phyloP scores from a whole-genome alignment of 2,329 filamentous ascomycete species.

The Fonsecaea erecta region DNA sequence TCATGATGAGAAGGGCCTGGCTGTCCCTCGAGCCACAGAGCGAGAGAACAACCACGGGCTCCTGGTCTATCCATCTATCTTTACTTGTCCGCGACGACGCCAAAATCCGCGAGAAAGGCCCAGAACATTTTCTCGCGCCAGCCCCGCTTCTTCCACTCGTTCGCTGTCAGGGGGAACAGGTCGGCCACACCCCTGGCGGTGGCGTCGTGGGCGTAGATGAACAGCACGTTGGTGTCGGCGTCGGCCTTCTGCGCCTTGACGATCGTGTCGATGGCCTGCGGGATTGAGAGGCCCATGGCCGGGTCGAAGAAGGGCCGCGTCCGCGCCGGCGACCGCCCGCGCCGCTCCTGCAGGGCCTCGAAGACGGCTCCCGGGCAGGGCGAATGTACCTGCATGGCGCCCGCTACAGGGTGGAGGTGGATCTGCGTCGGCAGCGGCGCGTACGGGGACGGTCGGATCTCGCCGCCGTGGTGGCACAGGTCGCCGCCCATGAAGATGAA shows the following conservation, averaged over 20 bases:
- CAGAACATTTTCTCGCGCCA: conserved; percentile 36
- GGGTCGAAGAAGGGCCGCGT: conserved; percentile 43
- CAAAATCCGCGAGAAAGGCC: conserved; percentile 31
- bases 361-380: conserved; percentile 13
- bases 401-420: conserved; percentile 5
- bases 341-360: conserved; percentile 3
- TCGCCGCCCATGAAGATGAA: conserved; percentile 60
- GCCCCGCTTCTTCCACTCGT: conserved; percentile 41
- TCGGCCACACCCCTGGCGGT: conserved; percentile 37
- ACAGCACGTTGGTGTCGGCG: conserved; percentile 39
- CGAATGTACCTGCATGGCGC: not conserved
- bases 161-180: conserved; percentile 36
- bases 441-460: conserved; percentile 23
- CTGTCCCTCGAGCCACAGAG: not conserved
- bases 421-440: conserved; percentile 21
- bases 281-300: conserved; percentile 28
- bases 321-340: conserved; percentile 5
- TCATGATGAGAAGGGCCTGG: not conserved
- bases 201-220: conserved; percentile 41
- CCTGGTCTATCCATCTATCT: not conserved
- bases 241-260: conserved; percentile 34
- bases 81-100: too few species aligned
- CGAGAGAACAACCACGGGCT: not conserved
- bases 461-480: conserved; percentile 49
- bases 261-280: conserved; percentile 27